These are phyloP conservation scores for Phytophthora vignae DNA, from an alignment of 352 stramenopile genomes.

Conservation along the genomic window DNA sequence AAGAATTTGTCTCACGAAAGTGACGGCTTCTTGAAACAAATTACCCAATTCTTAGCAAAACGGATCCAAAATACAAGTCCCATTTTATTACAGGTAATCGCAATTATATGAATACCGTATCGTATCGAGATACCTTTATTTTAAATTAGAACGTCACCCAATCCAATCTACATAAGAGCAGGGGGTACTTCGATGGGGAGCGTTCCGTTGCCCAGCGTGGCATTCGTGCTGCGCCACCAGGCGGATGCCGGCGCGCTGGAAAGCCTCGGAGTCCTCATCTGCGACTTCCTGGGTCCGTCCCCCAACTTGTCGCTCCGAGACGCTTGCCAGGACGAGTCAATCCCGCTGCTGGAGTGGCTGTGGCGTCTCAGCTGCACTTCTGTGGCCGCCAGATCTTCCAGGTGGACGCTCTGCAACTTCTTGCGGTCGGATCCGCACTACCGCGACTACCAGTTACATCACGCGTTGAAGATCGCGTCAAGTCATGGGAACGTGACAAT, in stretches of 20 bases:
- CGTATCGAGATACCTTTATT: too few species aligned
- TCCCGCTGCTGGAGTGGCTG: not conserved
- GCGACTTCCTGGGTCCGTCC: not conserved
- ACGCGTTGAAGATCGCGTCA: not conserved
- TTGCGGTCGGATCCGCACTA: not conserved
- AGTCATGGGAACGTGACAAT: constrained; percentile 1
- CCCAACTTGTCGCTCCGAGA: not conserved
- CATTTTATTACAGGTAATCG: too few species aligned
- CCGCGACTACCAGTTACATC: not conserved
- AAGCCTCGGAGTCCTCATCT: not conserved
- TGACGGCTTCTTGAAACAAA: too few species aligned
- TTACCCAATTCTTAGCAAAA: too few species aligned
- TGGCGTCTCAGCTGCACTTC: not conserved
- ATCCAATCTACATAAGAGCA: too few species aligned
- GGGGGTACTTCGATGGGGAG: not conserved
- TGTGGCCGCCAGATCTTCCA: not conserved
- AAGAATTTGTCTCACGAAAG: too few species aligned
- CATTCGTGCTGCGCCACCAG: not conserved
- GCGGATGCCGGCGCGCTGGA: not conserved
- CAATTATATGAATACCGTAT: too few species aligned
- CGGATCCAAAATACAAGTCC: too few species aligned
- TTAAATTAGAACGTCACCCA: too few species aligned
- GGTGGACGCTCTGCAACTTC: not conserved
- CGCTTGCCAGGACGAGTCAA: not conserved
- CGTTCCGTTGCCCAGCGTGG: not conserved